These are phyloP conservation scores for Cyclospora cayetanensis DNA, from an alignment of 169 alveolate species.

Conservation along the genomic window DNA sequence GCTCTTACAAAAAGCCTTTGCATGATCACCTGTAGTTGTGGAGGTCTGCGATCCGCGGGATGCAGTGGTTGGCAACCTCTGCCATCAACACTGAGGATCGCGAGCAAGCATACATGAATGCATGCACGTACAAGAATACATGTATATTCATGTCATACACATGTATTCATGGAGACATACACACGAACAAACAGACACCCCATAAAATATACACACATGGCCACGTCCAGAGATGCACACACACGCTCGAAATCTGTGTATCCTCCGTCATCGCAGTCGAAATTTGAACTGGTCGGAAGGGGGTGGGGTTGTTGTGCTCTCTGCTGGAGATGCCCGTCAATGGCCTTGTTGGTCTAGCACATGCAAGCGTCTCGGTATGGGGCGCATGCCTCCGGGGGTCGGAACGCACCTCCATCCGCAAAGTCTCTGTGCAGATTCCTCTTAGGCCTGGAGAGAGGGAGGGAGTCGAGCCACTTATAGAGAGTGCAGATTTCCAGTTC, in stretches of 20 bases:
- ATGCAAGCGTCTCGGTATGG: no score
- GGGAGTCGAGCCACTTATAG: conserved; percentile 90
- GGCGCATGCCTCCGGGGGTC: no score
- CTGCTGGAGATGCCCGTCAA: no score
- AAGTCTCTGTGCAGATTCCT: conserved; percentile 88
- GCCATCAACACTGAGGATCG: conserved; percentile 83
- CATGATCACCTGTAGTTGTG: conserved; percentile 90
- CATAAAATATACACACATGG: no score
- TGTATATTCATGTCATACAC: no score
- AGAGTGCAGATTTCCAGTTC: conserved; percentile 82
- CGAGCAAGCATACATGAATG: no score
- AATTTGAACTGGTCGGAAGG: background rate
- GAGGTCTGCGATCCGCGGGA: conserved; percentile 86
- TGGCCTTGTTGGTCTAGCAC: no score
- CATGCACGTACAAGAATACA: no score
- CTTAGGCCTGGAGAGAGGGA: conserved; percentile 90
- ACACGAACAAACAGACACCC: no score
- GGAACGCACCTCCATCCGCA: conserved; percentile 83
- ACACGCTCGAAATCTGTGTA: background rate
- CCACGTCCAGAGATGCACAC: no score
- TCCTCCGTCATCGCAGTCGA: background rate
- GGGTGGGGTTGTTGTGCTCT: conserved; percentile 33
- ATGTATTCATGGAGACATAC: no score
- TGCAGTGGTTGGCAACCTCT: conserved; percentile 85
- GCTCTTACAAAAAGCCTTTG: no score